Percentiles rank a stretch among this genome's conserved stretches.
phyloP scores from a whole-genome alignment of 2,329 filamentous ascomycete species.

The Teratosphaeria epicoccoides region DNA sequence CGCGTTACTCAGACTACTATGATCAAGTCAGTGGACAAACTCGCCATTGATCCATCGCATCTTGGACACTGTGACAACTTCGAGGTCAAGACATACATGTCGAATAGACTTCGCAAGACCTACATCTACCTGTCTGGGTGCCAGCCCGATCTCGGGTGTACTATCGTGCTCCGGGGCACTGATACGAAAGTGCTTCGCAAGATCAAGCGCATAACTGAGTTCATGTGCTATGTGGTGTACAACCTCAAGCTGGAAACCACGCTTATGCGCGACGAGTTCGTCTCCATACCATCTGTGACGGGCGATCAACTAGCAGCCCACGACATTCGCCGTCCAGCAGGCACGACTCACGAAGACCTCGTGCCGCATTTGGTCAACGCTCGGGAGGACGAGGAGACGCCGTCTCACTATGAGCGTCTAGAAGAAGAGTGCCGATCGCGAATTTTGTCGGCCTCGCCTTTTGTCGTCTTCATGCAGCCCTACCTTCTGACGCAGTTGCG shows the following conservation, averaged over 20 bases:
- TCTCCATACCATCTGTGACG: constrained; percentile 56
- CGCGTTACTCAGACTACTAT: constrained; percentile 85
- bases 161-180: constrained; percentile 79
- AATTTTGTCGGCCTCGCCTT: constrained; percentile 87
- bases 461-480: constrained; percentile 88
- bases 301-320: constrained; percentile 29
- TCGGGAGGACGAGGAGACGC: constrained; percentile 34
- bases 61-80: constrained; percentile 77
- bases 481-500: constrained; percentile 86
- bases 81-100: constrained; percentile 90
- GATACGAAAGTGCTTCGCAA: constrained; percentile 59
- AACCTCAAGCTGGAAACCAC: constrained; percentile 94
- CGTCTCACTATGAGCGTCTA: constrained; percentile 90
- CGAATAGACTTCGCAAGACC: constrained; percentile 76
- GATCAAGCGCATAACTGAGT: constrained; percentile 90
- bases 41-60: constrained; percentile 63
- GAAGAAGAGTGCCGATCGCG: constrained; percentile 88
- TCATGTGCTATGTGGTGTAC: constrained; percentile 98
- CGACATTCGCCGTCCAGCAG: constrained; percentile 6
- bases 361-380: constrained; percentile 5
- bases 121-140: constrained; percentile 94
- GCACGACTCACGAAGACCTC: background rate
- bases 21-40: constrained; percentile 89
- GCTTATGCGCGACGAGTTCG: constrained; percentile 83
- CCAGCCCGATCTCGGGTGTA: constrained; percentile 81